Evolutionary conservation across 2,329 filamentous ascomycete genomes (phyloP).

Genomic region (Botrytis cinerea): DNA sequence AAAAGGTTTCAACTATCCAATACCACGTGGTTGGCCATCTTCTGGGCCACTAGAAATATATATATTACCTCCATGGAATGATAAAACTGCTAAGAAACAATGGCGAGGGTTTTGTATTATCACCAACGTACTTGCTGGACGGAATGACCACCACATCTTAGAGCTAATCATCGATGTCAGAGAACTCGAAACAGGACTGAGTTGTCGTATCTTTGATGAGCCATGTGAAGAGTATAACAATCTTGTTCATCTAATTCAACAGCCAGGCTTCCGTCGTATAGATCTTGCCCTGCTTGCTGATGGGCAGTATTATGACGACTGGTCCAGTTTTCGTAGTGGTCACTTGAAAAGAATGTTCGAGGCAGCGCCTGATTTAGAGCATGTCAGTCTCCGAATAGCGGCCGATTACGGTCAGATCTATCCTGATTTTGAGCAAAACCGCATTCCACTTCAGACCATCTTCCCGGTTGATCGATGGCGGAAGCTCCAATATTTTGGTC

Average conservation of each 20-base stretch:
- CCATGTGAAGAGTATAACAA: not conserved
- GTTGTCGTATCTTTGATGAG: not conserved
- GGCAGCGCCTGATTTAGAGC: not conserved
- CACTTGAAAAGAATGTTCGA: not conserved
- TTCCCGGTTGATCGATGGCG: not conserved
- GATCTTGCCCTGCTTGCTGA: not conserved
- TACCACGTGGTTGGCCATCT: not conserved
- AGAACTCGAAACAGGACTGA: not conserved
- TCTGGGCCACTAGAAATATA: not conserved
- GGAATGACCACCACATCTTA: not conserved
- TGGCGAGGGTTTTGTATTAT: not conserved
- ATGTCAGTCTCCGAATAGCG: not conserved
- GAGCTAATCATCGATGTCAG: not conserved
- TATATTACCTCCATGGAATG: not conserved
- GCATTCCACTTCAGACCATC: not conserved
- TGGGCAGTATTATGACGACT: not conserved
- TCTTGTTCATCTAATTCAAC: not conserved
- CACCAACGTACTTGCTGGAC: not conserved
- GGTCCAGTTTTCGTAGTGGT: not conserved
- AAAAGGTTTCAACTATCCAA: not conserved
- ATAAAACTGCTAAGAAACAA: not conserved
- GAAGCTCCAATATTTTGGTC: not conserved
- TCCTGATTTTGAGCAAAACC: not conserved
- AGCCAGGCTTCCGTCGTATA: conserved; percentile 1
- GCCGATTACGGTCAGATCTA: not conserved